Evolutionary conservation across 176 grass and related monocot species (phyloP), one percentile per base, ranked within the genome.

Genomic region (Aechmea fasciata): DNA sequence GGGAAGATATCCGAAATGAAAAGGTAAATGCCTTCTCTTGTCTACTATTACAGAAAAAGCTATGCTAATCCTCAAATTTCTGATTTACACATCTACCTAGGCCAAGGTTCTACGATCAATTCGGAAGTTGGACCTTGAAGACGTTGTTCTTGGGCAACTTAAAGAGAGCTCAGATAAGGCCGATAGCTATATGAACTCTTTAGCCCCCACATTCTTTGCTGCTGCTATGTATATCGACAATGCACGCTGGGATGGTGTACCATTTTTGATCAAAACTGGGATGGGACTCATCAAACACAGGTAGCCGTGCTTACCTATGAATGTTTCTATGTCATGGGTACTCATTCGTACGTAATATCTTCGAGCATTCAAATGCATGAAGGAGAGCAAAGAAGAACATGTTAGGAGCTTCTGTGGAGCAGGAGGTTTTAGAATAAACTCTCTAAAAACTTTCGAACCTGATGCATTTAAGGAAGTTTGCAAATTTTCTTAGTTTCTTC

Each of bases 1-100:
- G 92, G n/a, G 88, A 96, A 81, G 92, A 96, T 78, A 91, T 96
- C 72, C 81, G 88, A 69, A 79, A 96, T 88, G 92, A 96, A 80
- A 96, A 96, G n/a, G 92, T 88, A 75, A 72, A 47, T 15, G 54
- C 53, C 22, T 23, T 23, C 22, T 23, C 22, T 23, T 23, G 22
- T 23, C n/a, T 23, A 23, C 0, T 23, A 23, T 73, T 24, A 68
- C 33, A 54, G 15, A 72, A 19, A 73, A 47, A 52, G 10, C 71
- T 47, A 10, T 48, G 3, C 26, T 41, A 69, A n/a, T n/a, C 69
- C 64, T 26, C 2, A 13, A 41, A 49, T 49, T 25, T 1, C 25
- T 52, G 19, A 65, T 65, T 11, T 23, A 52, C 9, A 26, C 69
- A 62, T 57, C n/a, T 76, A 48, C 84, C 57, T 69, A 96, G 92